Conservation (phyloP, 2,329 filamentous ascomycete genomes). For the Xylariaceae sp. region DNA sequence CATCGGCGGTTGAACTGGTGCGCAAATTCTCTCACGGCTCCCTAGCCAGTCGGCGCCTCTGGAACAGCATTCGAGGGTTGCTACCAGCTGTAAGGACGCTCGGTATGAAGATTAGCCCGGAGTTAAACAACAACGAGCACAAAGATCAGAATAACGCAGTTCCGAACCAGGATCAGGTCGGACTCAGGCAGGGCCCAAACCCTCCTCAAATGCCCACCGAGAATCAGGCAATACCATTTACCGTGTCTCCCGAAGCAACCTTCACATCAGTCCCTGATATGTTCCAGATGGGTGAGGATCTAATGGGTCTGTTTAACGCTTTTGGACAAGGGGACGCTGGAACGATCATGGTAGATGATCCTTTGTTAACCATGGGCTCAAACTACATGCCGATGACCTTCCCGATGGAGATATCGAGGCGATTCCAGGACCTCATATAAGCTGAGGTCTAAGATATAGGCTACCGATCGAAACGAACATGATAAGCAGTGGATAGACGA, state of each 20-base stretch:
- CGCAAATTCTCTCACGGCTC: neutral
- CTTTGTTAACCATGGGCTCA: neutral
- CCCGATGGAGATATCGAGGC: neutral
- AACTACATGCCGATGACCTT: neutral
- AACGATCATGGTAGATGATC: neutral
- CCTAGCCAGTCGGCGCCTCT: constrained; percentile 7
- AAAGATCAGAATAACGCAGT: neutral
- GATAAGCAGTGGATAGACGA: neutral
- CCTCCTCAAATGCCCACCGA: neutral
- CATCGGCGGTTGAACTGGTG: constrained; percentile 1
- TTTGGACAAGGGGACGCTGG: neutral
- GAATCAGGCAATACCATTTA: neutral
- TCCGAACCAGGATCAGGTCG: neutral
- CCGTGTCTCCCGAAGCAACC: neutral
- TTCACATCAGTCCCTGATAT: neutral
- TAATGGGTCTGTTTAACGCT: neutral
- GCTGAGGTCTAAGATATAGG: neutral
- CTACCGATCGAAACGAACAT: neutral
- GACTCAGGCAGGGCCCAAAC: neutral
- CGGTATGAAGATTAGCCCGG: neutral
- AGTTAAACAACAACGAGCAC: neutral
- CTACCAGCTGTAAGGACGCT: constrained; percentile 4
- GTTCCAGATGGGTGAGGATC: constrained; percentile 1
- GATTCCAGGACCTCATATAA: constrained; percentile 1
- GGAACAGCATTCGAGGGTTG: constrained; percentile 8